Conservation (phyloP, 257 asterid genomes). For the Paulownia fortunei region DNA sequence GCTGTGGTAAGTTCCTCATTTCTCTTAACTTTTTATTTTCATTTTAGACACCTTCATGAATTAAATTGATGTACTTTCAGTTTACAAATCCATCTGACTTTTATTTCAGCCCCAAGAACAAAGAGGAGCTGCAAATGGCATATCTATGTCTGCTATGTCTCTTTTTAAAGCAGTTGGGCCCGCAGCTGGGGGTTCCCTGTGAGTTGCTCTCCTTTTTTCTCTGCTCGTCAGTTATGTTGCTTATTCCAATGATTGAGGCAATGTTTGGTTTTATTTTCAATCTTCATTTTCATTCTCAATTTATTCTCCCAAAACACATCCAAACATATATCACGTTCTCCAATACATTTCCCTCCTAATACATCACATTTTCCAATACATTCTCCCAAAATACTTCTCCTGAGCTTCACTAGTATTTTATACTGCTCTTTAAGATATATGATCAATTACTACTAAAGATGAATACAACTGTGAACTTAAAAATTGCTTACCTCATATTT, state of each 20-base stretch:
- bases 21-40: background rate
- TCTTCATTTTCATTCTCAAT: no score
- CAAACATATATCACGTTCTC: no score
- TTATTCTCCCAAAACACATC: no score
- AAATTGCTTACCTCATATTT: no score
- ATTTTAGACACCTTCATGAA: background rate
- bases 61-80: background rate
- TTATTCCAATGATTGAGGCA: background rate
- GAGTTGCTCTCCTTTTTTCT: constrained; percentile 43
- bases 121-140: constrained; percentile 88
- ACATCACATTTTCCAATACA: no score
- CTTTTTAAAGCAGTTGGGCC: constrained; percentile 82
- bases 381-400: no score
- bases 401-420: background rate
- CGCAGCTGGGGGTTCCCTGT: constrained; percentile 88
- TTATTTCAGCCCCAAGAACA: constrained; percentile 67
- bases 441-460: background rate
- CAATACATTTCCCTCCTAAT: no score
- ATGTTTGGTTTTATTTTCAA: no score
- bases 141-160: constrained; percentile 90
- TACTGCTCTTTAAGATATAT: background rate
- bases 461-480: background rate
- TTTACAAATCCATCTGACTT: background rate
- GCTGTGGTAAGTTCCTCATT: constrained; percentile 67
- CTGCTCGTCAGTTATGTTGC: background rate